These are phyloP conservation scores for Sambucus nigra DNA, from an alignment of 129 eudicot genomes.

Conservation along the genomic window DNA sequence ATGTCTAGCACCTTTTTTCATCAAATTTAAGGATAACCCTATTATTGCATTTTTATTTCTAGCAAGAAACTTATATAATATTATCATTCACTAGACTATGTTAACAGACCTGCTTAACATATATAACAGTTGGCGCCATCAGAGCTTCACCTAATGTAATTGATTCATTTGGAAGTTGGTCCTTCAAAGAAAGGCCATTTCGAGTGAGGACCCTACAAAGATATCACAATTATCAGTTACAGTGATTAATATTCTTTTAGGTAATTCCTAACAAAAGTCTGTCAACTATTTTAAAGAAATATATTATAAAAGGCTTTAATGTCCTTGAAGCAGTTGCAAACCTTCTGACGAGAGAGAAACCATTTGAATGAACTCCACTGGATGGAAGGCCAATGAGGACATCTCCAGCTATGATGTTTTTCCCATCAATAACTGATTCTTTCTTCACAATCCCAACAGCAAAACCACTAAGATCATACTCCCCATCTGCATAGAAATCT, in stretches of 20 bases:
- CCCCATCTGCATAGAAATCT: constrained; percentile 78
- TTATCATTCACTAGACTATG: constrained; percentile 2
- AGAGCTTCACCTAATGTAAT: constrained; percentile 71
- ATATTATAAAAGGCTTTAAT: neutral
- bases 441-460: constrained; percentile 80
- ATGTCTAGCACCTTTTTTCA: constrained; percentile 68
- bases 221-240: neutral
- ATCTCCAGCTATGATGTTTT: constrained; percentile 57
- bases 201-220: constrained; percentile 53
- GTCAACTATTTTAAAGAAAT: neutral
- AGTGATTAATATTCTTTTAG: neutral
- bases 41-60: neutral
- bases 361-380: constrained; percentile 82
- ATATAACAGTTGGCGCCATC: constrained; percentile 87
- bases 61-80: neutral
- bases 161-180: constrained; percentile 63
- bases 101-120: constrained; percentile 68
- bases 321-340: constrained; percentile 5
- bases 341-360: constrained; percentile 91
- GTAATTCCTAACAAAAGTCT: neutral
- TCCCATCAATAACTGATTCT: constrained; percentile 73
- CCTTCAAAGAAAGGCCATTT: constrained; percentile 62
- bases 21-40: constrained; percentile 2
- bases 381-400: constrained; percentile 73
- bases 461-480: constrained; percentile 93